Base-by-base conservation (phyloP, 1,139 yeast species). In the Kodamaea alishanica region DNA sequence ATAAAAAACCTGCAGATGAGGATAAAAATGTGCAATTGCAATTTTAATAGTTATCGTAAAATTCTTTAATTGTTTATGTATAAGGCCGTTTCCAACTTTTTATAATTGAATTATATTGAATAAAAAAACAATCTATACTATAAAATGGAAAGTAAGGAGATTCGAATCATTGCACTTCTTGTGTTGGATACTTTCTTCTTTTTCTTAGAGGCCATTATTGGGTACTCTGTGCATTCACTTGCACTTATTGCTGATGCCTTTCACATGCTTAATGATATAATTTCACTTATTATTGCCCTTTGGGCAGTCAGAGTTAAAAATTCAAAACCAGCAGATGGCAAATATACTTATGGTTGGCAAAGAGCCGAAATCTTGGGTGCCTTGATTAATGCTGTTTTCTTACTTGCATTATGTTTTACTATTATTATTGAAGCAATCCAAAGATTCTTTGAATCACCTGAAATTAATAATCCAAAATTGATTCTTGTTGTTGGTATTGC, bases 271-370 rank as follows among this genome's bases (percentile, higher is more conserved):
- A 92, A 92, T 63, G 98, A 92, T 64, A 87, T 92, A 42, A 81
- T 92, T 42, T 88, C 97, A 1, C 70, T 92, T 34, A 52, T 90
- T 22, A 92, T 92, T 40, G 98, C 98, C 0, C 70, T 90, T 28
- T 92, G 97, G 97, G 98, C 98, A 0, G 97, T 92, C 23, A 77
- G 78, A 47, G 96, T 89, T 22, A 89, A 96, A 43, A 84, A 84
- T 55, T 81, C 78, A 36, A 77, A 82, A 55, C 81, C 84, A 15
- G 95, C 96, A 1, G 95, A 88, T 60, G 85, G 92, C 4, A 80
- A 79, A 45, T 90, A 86, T 63, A 90, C 97, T 4, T 90, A 90
- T 55, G 97, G 97, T 8, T 87, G 96, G 95, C 95, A 87, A 64
- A 75, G 97, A 55, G 97, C 97, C 6, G 97, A 87, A 65, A 90